Conservation (phyloP, 2,329 filamentous ascomycete species). For the Diplodia sapinea region DNA sequence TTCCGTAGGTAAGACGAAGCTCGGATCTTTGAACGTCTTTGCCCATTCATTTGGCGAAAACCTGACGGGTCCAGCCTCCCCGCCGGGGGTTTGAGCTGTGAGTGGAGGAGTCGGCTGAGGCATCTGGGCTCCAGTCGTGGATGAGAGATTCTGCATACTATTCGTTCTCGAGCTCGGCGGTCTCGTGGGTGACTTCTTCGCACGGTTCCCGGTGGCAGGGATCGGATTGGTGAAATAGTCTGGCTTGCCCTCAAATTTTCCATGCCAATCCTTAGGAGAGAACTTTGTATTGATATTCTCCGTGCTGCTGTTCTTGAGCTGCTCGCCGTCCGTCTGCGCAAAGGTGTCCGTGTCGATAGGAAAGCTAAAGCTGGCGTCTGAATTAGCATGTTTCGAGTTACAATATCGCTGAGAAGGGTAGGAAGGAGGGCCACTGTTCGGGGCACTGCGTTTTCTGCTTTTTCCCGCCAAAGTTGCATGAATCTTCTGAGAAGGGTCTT, state of each 20-base stretch:
- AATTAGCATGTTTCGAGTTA: constrained; percentile 20
- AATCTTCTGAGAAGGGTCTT: constrained; percentile 8
- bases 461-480: not conserved
- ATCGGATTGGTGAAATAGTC: constrained; percentile 50
- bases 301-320: constrained; percentile 54
- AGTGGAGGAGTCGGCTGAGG: constrained; percentile 32
- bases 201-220: constrained; percentile 38
- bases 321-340: constrained; percentile 33
- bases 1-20: constrained; percentile 42
- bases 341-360: constrained; percentile 33
- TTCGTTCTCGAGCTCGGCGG: constrained; percentile 36
- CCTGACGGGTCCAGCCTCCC: constrained; percentile 38
- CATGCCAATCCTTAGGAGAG: constrained; percentile 54
- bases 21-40: constrained; percentile 52
- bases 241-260: constrained; percentile 51
- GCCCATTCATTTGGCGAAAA: constrained; percentile 53
- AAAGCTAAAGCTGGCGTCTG: constrained; percentile 32
- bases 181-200: constrained; percentile 14
- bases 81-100: not conserved
- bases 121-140: constrained; percentile 38
- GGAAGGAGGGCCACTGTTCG: constrained; percentile 16
- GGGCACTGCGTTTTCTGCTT: constrained; percentile 15
- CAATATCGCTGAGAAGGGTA: constrained; percentile 11
- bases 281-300: constrained; percentile 59
- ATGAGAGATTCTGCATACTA: constrained; percentile 42